Evolutionary conservation across 495 filamentous ascomycete genomes (phyloP).

Genomic region (Podospora conica): DNA sequence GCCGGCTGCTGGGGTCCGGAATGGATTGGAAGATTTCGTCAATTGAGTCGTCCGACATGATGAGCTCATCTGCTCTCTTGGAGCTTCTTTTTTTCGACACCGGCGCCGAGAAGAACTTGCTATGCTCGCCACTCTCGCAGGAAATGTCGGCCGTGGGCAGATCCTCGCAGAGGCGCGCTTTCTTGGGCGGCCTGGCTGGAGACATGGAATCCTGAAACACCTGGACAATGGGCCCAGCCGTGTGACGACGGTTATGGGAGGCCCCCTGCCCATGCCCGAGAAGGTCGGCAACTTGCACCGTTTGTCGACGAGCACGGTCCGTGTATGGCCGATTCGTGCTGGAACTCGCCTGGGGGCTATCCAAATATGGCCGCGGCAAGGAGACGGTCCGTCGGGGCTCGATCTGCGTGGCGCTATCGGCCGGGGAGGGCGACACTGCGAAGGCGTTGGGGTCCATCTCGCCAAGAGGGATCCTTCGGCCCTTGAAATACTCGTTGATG

Average conservation of each 20-base stretch:
- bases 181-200: conserved; percentile 42
- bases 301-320: conserved; percentile 30
- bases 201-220: conserved; percentile 19
- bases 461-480: conserved; percentile 68
- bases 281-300: conserved; percentile 35
- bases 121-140: conserved; percentile 24
- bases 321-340: conserved; percentile 22
- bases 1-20: conserved; percentile 28
- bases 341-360: conserved; percentile 16
- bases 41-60: conserved; percentile 44
- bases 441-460: conserved; percentile 87
- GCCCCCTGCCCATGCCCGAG: conserved; percentile 19
- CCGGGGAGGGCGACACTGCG: conserved; percentile 27
- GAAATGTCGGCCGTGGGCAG: conserved; percentile 13
- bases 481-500: conserved; percentile 71
- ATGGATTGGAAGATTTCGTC: conserved; percentile 39
- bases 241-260: conserved; percentile 30
- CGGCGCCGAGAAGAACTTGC: conserved; percentile 35
- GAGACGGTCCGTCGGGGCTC: conserved; percentile 38
- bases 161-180: conserved; percentile 44
- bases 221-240: conserved; percentile 19
- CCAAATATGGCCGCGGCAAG: conserved; percentile 43
- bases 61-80: conserved; percentile 23
- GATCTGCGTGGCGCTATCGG: conserved; percentile 17
- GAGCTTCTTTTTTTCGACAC: conserved; percentile 13